phyloP scores from a whole-genome alignment of 805 yeast genomes.

The Tanozyma kutaoensis region DNA sequence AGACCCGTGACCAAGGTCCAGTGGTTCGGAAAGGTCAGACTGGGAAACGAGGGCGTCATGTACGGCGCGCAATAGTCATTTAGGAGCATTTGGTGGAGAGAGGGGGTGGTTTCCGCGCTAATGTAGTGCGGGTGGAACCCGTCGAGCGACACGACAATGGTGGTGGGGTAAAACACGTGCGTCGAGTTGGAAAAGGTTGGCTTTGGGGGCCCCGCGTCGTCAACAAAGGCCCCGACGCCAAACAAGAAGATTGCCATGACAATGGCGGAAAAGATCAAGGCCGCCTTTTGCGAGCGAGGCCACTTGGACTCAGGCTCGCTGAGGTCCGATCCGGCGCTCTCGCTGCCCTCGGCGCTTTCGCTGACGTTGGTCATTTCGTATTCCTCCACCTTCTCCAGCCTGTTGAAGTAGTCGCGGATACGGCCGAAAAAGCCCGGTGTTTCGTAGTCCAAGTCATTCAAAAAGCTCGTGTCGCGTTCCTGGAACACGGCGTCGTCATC shows the following conservation, averaged over 20 bases:
- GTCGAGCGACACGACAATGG: slow-evolving; percentile 68
- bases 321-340: too few relatives aligned
- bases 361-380: too few relatives aligned
- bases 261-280: too few relatives aligned
- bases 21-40: slow-evolving; percentile 84
- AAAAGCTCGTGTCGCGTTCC: slow-evolving; percentile 5
- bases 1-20: slow-evolving; percentile 86
- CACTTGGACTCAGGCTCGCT: too few relatives aligned
- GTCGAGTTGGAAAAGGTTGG: slow-evolving; percentile 42
- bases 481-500: slow-evolving; percentile 20
- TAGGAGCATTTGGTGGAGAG: slow-evolving; percentile 42
- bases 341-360: too few relatives aligned
- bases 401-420: slow-evolving; percentile 1
- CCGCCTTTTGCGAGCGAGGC: too few relatives aligned
- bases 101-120: slow-evolving; percentile 53
- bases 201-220: too few relatives aligned
- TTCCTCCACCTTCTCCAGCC: too few relatives aligned
- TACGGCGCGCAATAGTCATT: slow-evolving; percentile 58
- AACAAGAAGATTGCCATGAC: too few relatives aligned
- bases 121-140: slow-evolving; percentile 90
- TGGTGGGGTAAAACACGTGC: slow-evolving; percentile 60
- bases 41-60: slow-evolving; percentile 80
- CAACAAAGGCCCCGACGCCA: too few relatives aligned
- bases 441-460: slow-evolving; percentile 1
- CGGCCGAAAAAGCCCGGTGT: slow-evolving; percentile 1